Conservation (phyloP, 106 monocot genomes). For the Chionographis japonica region DNA sequence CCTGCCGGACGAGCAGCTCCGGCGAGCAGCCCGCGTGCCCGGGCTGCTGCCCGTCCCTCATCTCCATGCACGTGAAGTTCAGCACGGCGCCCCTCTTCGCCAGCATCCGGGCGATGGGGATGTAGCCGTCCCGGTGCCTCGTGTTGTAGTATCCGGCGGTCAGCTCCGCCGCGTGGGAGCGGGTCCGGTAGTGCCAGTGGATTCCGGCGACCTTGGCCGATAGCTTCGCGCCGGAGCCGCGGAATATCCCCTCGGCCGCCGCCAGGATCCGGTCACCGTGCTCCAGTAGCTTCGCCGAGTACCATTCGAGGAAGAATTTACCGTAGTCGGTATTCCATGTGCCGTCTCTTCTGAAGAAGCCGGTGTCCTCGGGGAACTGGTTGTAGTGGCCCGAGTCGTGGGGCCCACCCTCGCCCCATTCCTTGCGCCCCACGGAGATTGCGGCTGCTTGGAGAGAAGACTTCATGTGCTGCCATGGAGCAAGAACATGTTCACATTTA, state of each 20-base stretch:
- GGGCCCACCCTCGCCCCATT: slow-evolving; percentile 68
- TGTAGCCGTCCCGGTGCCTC: slow-evolving; percentile 44
- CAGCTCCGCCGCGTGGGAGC: slow-evolving; percentile 77
- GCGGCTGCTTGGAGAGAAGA: slow-evolving; percentile 58
- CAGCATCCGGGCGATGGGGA: slow-evolving; percentile 48
- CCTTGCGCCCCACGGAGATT: slow-evolving; percentile 25
- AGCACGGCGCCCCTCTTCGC: slow-evolving; percentile 37
- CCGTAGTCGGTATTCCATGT: slow-evolving; percentile 79
- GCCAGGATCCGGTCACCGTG: slow-evolving; percentile 65
- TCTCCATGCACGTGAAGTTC: slow-evolving; percentile 92
- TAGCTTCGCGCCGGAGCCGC: slow-evolving; percentile 37
- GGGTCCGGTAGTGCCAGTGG: slow-evolving; percentile 85
- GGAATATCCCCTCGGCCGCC: slow-evolving; percentile 49
- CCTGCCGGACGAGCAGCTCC: slow-evolving; percentile 57
- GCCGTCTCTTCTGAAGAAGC: slow-evolving; percentile 68
- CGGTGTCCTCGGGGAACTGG: slow-evolving; percentile 75
- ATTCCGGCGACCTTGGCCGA: slow-evolving; percentile 78
- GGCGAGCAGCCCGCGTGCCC: slow-evolving; percentile 48
- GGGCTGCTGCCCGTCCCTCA: slow-evolving; percentile 67
- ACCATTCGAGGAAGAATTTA: slow-evolving; percentile 80
- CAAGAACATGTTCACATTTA: neutral
- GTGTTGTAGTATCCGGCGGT: slow-evolving; percentile 95
- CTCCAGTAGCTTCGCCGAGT: slow-evolving; percentile 49
- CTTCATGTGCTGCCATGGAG: slow-evolving; percentile 62
- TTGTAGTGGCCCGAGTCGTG: slow-evolving; percentile 70